These are phyloP conservation scores for Knufia fluminis DNA, from an alignment of 2,329 filamentous ascomycete species.

Conservation along the genomic window DNA sequence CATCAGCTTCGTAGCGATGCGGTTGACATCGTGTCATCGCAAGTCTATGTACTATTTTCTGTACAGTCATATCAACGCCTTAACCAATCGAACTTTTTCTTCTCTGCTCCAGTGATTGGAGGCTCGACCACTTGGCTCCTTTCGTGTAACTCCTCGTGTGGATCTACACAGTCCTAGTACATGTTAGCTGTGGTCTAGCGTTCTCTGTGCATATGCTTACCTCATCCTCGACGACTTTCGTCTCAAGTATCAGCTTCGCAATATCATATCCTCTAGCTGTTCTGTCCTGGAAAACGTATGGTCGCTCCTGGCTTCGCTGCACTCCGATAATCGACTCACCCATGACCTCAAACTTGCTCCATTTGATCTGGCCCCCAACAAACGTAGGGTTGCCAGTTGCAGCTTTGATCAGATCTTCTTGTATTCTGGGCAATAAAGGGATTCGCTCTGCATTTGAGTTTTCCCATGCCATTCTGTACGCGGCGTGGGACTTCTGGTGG, in stretches of 20 bases:
- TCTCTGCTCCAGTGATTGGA: constrained; percentile 26
- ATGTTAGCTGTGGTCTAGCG: constrained; percentile 7
- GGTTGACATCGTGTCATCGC: neutral
- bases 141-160: constrained; percentile 39
- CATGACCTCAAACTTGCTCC: constrained; percentile 96
- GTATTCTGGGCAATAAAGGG: constrained; percentile 83
- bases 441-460: constrained; percentile 86
- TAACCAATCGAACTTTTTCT: constrained; percentile 38
- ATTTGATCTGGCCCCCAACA: constrained; percentile 75
- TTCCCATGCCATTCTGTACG: constrained; percentile 95
- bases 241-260: constrained; percentile 68
- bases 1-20: neutral
- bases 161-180: constrained; percentile 36
- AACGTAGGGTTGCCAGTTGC: constrained; percentile 90
- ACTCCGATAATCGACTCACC: constrained; percentile 84
- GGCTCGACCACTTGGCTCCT: constrained; percentile 49
- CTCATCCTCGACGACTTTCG: constrained; percentile 74
- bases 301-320: constrained; percentile 79
- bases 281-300: constrained; percentile 58
- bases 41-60: neutral
- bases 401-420: constrained; percentile 80
- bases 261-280: constrained; percentile 50
- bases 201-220: constrained; percentile 42
- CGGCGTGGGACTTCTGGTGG: constrained; percentile 82
- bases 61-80: constrained; percentile 22